Evolutionary conservation across 2,329 filamentous ascomycete genomes (phyloP), one percentile per base, ranked within the genome.

Genomic region (Phyllosticta citrichinensis): DNA sequence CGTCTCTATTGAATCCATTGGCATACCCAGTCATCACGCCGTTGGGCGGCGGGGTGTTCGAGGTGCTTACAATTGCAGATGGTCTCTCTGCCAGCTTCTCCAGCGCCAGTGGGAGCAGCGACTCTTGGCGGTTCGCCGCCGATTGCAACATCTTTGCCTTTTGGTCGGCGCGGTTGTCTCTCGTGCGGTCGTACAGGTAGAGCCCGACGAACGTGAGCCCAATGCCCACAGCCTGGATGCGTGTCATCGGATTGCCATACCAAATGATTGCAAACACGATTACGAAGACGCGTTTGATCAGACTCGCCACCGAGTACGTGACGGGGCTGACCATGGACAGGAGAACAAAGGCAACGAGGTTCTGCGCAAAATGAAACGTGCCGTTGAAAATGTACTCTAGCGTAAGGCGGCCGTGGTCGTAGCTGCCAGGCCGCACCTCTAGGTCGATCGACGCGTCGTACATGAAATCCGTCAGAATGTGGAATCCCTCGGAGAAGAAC

Each of bases 311-410:
- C 0, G 91, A 96, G 77, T 99, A 99, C 0, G 94, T 97, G 47
- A 99, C 94, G 0, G 94, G 94, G 0, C 91, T 96, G 12, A 97
- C 88, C 79, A 96, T 88, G 59, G 91, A 96, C 6, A 99, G 80
- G 5, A 99, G 81, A 22, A 96, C 80, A 71, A 99, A 99, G 0
- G 94, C 94, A 60, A 99, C 82, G 58, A 99, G 95, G 70, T 96
- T 97, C 70, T 99, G 94, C 17, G 85, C 89, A 73, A 97, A 99
- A 75, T 99, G 94, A 71, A 96, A 97, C 3, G 91, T 87, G 60
- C 94, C 94, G 73, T 99, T 99, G 81, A 99, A 97, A 57, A 97
- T 73, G 72, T 96, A 97, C 71, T 99, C 94, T n/a, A 95, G 69
- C 1, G 80, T 72, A 8, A 88, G 74, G 9, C 80, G 76, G 56